A percentile compares a stretch with the other conserved stretches of the same genome.
Conservation (phyloP, 2,329 filamentous ascomycete species). For the Pestalotiopsis sp. region DNA sequence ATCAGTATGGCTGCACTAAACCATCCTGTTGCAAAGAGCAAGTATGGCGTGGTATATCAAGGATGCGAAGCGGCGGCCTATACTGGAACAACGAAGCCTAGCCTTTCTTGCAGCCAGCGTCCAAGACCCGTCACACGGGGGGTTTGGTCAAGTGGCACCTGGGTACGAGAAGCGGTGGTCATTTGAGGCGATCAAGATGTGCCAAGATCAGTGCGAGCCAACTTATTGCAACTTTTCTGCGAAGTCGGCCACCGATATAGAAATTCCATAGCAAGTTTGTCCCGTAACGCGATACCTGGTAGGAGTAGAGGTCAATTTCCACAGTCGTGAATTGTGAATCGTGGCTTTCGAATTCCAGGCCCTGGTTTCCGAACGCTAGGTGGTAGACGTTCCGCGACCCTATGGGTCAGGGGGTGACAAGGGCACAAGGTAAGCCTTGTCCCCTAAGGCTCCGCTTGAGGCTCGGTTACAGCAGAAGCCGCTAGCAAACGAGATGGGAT, state of each 20-base stretch:
- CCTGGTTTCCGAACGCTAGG: slow-evolving; percentile 11
- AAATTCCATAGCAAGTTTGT: not conserved
- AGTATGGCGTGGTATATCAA: not conserved
- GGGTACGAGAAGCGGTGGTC: not conserved
- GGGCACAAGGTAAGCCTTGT: slow-evolving; percentile 11
- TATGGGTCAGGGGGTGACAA: slow-evolving; percentile 8
- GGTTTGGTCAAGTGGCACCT: not conserved
- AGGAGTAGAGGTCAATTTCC: not conserved
- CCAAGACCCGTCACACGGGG: not conserved
- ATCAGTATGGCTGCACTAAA: slow-evolving; percentile 7
- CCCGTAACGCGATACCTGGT: not conserved
- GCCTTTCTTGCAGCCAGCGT: not conserved
- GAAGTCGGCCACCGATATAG: not conserved
- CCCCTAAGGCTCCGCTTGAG: not conserved
- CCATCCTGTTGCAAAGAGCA: not conserved
- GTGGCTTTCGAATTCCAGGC: slow-evolving; percentile 9
- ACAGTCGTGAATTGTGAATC: not conserved
- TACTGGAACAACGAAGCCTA: not conserved
- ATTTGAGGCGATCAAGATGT: not conserved
- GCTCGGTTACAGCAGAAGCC: slow-evolving; percentile 12
- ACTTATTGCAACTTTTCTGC: not conserved
- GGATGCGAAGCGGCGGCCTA: not conserved
- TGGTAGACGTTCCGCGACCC: slow-evolving; percentile 6
- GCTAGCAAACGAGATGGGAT: slow-evolving; percentile 7
- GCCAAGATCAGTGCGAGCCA: not conserved